phyloP scores from a whole-genome alignment of 2,329 filamentous ascomycete genomes.

The Phaeosphaeria sp. region DNA sequence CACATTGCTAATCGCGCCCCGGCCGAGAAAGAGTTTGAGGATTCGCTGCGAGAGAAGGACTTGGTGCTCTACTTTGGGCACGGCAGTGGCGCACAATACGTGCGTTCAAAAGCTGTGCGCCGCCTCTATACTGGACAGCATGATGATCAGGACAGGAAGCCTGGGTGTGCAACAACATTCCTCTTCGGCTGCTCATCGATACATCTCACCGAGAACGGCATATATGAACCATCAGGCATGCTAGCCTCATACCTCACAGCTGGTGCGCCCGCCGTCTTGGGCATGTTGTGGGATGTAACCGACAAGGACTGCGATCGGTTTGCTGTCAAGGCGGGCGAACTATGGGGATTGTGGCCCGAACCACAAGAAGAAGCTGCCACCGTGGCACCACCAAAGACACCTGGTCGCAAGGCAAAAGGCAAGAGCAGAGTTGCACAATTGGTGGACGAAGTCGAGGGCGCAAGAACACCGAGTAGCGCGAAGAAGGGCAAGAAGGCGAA shows the following conservation, averaged over 20 bases:
- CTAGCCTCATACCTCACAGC: constrained; percentile 92
- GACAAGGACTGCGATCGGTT: constrained; percentile 97
- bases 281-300: constrained; percentile 97
- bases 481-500: constrained; percentile 35
- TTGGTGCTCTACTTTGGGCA: constrained; percentile 95
- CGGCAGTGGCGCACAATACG: constrained; percentile 92
- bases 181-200: constrained; percentile 96
- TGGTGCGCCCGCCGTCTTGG: constrained; percentile 79
- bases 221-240: constrained; percentile 87
- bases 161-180: constrained; percentile 76
- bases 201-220: constrained; percentile 76
- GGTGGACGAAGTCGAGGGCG: constrained; percentile 33
- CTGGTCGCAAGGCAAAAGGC: constrained; percentile 37
- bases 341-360: constrained; percentile 78
- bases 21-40: constrained; percentile 77
- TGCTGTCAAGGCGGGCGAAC: constrained; percentile 77
- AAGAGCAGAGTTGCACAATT: constrained; percentile 37
- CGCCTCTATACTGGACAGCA: constrained; percentile 65
- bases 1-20: constrained; percentile 73
- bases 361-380: constrained; percentile 35
- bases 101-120: constrained; percentile 82
- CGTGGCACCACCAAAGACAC: constrained; percentile 25
- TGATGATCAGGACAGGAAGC: constrained; percentile 17
- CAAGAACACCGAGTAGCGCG: constrained; percentile 20
- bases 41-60: constrained; percentile 69